Evolutionary conservation across 2,329 filamentous ascomycete genomes (phyloP).

Genomic region (Cryphonectria naterciae): DNA sequence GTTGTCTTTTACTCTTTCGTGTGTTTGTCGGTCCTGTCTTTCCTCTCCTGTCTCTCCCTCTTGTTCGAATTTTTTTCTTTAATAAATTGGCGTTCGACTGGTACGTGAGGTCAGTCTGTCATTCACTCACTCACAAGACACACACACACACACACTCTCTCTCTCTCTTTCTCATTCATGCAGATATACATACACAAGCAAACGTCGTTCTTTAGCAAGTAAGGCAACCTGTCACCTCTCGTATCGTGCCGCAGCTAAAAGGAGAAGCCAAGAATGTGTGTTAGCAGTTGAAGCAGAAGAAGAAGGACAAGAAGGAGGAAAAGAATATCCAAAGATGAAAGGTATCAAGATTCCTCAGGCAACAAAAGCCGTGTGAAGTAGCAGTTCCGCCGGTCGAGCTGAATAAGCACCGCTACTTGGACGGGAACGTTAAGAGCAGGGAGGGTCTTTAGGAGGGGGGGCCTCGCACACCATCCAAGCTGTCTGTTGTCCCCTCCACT

Average conservation of each 20-base stretch:
- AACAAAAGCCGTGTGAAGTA: background rate
- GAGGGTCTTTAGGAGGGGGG: background rate
- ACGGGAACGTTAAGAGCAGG: background rate
- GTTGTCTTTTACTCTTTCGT: background rate
- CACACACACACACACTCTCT: too few relatives aligned
- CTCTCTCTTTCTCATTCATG: background rate
- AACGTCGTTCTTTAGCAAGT: background rate
- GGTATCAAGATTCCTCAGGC: background rate
- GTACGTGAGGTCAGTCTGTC: background rate
- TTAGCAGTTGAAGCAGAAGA: background rate
- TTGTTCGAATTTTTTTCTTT: too few relatives aligned
- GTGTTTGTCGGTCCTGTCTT: background rate
- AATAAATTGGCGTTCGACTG: background rate
- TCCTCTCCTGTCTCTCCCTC: background rate
- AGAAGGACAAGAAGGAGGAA: background rate
- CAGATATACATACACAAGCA: background rate
- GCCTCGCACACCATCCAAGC: background rate
- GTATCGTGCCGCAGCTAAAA: background rate
- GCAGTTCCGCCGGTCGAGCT: background rate
- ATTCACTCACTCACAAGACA: background rate
- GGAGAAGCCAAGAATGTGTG: background rate
- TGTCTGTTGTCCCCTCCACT: background rate
- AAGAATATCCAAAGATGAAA: background rate
- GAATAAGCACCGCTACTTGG: background rate
- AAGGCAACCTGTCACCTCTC: background rate